Percentiles rank a stretch among this genome's conserved stretches.
Evolutionary conservation across 2,329 filamentous ascomycete species (phyloP).

Genomic region (Diaporthe longicolla): DNA sequence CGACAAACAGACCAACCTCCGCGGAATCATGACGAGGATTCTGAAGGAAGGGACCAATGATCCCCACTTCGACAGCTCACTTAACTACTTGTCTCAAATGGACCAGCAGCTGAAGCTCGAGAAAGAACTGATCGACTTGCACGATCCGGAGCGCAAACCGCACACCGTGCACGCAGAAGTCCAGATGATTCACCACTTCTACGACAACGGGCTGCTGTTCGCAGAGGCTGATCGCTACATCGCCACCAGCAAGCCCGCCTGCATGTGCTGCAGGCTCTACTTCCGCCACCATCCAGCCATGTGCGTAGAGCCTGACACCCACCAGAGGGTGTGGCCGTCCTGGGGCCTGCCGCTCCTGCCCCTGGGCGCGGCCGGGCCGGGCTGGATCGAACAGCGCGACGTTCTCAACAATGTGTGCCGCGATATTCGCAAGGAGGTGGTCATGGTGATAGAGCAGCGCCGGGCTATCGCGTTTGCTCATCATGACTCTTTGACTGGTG

Average conservation of each 20-base stretch:
- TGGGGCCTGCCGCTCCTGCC: conserved; percentile 53
- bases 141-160: conserved; percentile 47
- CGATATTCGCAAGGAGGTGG: conserved; percentile 9
- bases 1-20: conserved; percentile 50
- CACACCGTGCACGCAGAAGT: conserved; percentile 61
- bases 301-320: conserved; percentile 52
- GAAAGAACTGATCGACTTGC: conserved; percentile 46
- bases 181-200: conserved; percentile 62
- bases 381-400: conserved; percentile 6
- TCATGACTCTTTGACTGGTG: conserved; percentile 21
- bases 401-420: conserved; percentile 11
- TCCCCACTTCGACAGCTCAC: conserved; percentile 37
- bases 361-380: neutral
- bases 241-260: conserved; percentile 66
- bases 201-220: conserved; percentile 51
- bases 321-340: conserved; percentile 57
- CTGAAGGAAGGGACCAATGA: conserved; percentile 42
- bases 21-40: conserved; percentile 53
- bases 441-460: conserved; percentile 21
- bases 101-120: conserved; percentile 49
- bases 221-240: conserved; percentile 59
- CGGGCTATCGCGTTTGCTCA: neutral
- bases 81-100: conserved; percentile 46
- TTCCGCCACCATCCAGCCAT: conserved; percentile 56
- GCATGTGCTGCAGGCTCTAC: conserved; percentile 63